Evolutionary conservation across 2,329 filamentous ascomycete genomes (phyloP).

Genomic region (Aspergillus spinulosporus): DNA sequence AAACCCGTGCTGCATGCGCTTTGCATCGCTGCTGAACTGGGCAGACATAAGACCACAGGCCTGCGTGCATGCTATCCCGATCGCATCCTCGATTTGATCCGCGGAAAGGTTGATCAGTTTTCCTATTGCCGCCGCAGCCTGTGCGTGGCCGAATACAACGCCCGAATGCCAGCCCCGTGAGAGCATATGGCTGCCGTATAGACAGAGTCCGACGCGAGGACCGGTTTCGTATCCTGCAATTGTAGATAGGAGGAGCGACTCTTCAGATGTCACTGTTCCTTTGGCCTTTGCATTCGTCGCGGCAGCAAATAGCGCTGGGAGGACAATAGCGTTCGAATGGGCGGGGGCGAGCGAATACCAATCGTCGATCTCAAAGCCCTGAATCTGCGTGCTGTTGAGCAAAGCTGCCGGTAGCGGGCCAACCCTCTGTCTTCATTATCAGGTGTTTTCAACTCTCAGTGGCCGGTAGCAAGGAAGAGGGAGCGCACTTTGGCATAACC

Average conservation of each 20-base stretch:
- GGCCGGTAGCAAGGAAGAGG: neutral
- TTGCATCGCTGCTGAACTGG: slow-evolving; percentile 47
- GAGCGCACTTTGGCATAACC: neutral
- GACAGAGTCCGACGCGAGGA: slow-evolving; percentile 39
- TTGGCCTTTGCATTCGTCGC: slow-evolving; percentile 1
- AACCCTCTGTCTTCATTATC: slow-evolving; percentile 29
- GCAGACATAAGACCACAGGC: slow-evolving; percentile 43
- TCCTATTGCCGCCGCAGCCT: slow-evolving; percentile 28
- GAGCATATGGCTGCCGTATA: slow-evolving; percentile 43
- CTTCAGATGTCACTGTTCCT: slow-evolving; percentile 22
- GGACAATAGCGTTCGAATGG: slow-evolving; percentile 40
- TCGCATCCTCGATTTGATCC: slow-evolving; percentile 35
- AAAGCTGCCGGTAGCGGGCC: slow-evolving; percentile 42
- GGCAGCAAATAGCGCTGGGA: slow-evolving; percentile 45
- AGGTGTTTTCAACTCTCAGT: neutral
- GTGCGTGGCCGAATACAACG: slow-evolving; percentile 44
- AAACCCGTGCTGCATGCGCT: slow-evolving; percentile 51
- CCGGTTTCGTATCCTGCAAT: slow-evolving; percentile 46
- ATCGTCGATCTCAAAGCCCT: slow-evolving; percentile 48
- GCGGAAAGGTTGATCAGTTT: slow-evolving; percentile 37
- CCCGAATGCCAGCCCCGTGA: slow-evolving; percentile 45
- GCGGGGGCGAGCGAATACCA: slow-evolving; percentile 45
- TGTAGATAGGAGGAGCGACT: slow-evolving; percentile 34
- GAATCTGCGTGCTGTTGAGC: slow-evolving; percentile 48
- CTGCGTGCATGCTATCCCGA: neutral